These are phyloP conservation scores for Tritrichomonas musculus DNA, from an alignment of 208 protist genomes.

Conservation along the genomic window DNA sequence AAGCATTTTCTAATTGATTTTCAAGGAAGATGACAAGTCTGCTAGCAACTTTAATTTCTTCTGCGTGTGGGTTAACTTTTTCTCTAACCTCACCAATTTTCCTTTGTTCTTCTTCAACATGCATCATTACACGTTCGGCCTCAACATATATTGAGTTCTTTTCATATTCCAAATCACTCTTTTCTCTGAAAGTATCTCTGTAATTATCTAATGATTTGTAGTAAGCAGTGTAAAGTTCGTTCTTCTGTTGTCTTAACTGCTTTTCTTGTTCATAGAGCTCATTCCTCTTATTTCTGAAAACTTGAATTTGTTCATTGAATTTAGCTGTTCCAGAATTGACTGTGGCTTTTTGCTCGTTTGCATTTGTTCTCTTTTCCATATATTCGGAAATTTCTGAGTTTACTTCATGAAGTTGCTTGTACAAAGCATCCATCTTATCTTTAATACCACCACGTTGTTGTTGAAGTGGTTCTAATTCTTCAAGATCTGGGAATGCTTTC, in stretches of 20 bases:
- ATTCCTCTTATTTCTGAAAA: neutral
- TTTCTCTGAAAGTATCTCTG: neutral
- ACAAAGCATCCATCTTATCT: neutral
- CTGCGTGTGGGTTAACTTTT: neutral
- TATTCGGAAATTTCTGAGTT: neutral
- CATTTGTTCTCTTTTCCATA: neutral
- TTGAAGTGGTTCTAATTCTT: neutral
- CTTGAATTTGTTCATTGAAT: neutral
- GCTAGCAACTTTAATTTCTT: neutral
- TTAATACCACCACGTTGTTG: neutral
- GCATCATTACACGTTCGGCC: neutral
- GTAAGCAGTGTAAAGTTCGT: neutral
- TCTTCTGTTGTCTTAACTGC: neutral
- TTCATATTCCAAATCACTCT: neutral
- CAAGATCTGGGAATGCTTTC: neutral
- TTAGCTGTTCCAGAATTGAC: neutral
- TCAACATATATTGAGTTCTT: neutral
- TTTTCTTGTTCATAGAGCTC: neutral
- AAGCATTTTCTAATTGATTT: neutral
- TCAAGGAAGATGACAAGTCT: neutral
- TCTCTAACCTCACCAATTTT: neutral
- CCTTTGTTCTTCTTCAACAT: neutral
- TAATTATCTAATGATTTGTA: neutral
- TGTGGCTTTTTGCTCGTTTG: neutral
- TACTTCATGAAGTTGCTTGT: neutral